These are phyloP conservation scores for Blakeslea trispora DNA, from an alignment of 371 early-diverging fungal genomes.

Conservation along the genomic window DNA sequence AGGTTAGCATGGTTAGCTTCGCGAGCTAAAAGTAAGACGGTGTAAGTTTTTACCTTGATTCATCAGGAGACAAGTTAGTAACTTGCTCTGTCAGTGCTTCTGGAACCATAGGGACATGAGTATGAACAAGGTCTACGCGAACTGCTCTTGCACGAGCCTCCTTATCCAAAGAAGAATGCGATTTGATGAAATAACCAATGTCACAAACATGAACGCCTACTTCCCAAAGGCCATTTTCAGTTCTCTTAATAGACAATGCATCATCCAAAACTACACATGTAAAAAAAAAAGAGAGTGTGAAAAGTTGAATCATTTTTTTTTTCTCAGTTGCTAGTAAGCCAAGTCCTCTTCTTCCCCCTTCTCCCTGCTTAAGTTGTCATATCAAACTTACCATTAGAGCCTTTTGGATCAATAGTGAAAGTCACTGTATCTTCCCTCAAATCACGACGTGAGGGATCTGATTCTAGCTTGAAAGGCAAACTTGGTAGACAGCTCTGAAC, in stretches of 20 bases:
- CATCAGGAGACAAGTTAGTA: constrained; percentile 36
- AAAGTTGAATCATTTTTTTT: too few species aligned
- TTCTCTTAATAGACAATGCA: constrained; percentile 87
- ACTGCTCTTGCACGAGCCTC: constrained; percentile 93
- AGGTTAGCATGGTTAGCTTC: too few species aligned
- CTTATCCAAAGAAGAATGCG: constrained; percentile 84
- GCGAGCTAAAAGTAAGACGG: too few species aligned
- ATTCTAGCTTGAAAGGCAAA: constrained; percentile 25
- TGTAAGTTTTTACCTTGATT: too few species aligned
- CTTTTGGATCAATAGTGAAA: constrained; percentile 21
- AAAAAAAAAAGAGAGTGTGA: not conserved
- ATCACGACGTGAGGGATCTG: constrained; percentile 71
- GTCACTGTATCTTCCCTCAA: constrained; percentile 34
- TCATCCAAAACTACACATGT: not conserved
- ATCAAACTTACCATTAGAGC: constrained; percentile 14
- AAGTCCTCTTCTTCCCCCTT: too few species aligned
- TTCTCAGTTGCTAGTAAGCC: too few species aligned
- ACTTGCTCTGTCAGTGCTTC: constrained; percentile 72
- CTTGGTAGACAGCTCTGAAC: constrained; percentile 72
- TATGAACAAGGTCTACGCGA: constrained; percentile 93
- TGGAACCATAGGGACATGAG: constrained; percentile 98
- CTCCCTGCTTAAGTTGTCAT: too few species aligned
- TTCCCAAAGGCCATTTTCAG: constrained; percentile 73
- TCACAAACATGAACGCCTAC: constrained; percentile 99
- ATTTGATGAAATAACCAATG: constrained; percentile 93